phyloP scores from a whole-genome alignment of 2,329 filamentous ascomycete genomes.

The Leptographium radiaticola region DNA sequence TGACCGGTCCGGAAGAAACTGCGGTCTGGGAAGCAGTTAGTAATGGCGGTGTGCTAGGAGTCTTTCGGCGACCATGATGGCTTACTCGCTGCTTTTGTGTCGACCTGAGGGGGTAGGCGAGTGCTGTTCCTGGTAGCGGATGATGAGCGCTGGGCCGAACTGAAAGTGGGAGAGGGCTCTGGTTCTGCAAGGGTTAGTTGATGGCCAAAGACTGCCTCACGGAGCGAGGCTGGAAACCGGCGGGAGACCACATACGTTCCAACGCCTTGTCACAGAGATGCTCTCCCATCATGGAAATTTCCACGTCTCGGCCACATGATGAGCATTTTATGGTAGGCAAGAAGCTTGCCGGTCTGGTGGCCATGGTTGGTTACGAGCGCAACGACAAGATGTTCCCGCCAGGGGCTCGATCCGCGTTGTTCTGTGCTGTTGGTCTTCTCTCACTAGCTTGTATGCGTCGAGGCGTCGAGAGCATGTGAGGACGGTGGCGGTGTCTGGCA shows the following conservation, averaged over 20 bases:
- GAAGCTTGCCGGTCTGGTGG: constrained; percentile 42
- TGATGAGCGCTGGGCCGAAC: constrained; percentile 24
- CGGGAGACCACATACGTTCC: neutral
- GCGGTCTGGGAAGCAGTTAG: constrained; percentile 33
- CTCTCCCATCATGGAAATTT: constrained; percentile 77
- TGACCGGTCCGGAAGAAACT: constrained; percentile 41
- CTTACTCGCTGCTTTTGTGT: constrained; percentile 45
- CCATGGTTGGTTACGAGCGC: neutral
- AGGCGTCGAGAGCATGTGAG: neutral
- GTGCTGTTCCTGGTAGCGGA: constrained; percentile 19
- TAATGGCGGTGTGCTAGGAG: neutral
- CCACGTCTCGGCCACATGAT: constrained; percentile 61
- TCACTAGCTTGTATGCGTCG: neutral
- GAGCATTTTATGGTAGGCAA: constrained; percentile 84
- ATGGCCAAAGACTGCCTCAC: neutral
- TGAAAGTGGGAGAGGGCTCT: neutral
- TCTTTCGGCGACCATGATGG: neutral
- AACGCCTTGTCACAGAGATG: constrained; percentile 47
- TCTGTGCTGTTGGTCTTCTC: neutral
- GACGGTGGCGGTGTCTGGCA: no score
- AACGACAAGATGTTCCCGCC: neutral
- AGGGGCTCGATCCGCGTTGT: neutral
- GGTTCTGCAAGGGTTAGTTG: neutral
- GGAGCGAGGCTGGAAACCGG: neutral
- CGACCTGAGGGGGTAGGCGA: constrained; percentile 39